Evolutionary conservation across 176 grass and related monocot species (phyloP).

Genomic region (Neostapfia colusana): DNA sequence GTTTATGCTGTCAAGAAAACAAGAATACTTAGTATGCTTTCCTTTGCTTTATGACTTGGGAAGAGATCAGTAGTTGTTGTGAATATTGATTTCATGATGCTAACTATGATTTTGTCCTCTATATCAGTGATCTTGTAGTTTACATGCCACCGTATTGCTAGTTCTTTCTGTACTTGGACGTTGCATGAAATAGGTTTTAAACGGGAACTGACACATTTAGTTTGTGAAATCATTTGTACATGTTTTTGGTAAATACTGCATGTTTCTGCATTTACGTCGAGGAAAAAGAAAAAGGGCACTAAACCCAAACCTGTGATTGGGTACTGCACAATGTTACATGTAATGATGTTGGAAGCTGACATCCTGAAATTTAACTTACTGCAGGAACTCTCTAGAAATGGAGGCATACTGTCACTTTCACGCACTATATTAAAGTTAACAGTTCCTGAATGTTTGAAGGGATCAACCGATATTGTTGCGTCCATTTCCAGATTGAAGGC

Average conservation of each 20-base stretch:
- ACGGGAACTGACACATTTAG: background rate
- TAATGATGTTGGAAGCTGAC: conserved; percentile 12
- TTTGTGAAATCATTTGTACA: background rate
- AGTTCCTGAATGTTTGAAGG: conserved; percentile 68
- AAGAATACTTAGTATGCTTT: background rate
- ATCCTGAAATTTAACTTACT: conserved; percentile 30
- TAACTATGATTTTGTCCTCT: background rate
- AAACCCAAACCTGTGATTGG: background rate
- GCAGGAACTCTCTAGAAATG: conserved; percentile 91
- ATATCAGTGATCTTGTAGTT: conserved; percentile 19
- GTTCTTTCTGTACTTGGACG: conserved; percentile 10
- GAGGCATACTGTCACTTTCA: conserved; percentile 82
- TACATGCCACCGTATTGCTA: background rate
- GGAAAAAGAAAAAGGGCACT: background rate
- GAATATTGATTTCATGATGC: conserved; percentile 8
- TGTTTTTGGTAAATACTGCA: conserved; percentile 2
- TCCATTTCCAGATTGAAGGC: conserved; percentile 81
- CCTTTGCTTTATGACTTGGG: conserved; percentile 4
- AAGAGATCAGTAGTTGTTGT: conserved; percentile 14
- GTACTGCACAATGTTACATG: conserved; percentile 19
- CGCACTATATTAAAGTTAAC: conserved; percentile 67
- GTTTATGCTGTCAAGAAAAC: background rate
- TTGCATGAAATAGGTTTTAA: conserved; percentile 6
- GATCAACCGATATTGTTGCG: conserved; percentile 64
- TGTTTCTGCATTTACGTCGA: background rate